Evolutionary conservation across 2,329 filamentous ascomycete species (phyloP).

Genomic region (Fusarium xylarioides): DNA sequence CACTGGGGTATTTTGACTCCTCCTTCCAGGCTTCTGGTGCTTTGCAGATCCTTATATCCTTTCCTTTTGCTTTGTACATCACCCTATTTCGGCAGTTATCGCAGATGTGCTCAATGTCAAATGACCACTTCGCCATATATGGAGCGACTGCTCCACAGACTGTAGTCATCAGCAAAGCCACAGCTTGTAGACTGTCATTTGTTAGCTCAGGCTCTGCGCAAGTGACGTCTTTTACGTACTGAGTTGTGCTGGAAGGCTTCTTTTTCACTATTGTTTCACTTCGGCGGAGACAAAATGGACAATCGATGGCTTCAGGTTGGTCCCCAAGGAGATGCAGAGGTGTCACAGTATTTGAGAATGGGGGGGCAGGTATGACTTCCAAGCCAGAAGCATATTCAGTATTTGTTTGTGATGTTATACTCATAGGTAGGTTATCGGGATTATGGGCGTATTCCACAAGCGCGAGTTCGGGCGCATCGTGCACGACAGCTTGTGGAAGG

Average conservation of each 20-base stretch:
- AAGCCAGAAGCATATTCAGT: background rate
- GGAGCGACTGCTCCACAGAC: background rate
- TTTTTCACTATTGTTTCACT: background rate
- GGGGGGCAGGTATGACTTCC: background rate
- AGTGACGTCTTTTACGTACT: background rate
- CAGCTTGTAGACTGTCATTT: background rate
- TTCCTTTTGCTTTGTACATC: background rate
- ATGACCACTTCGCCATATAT: constrained; percentile 1
- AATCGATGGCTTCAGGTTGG: background rate
- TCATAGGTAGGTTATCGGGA: background rate
- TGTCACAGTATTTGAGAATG: background rate
- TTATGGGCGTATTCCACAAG: background rate
- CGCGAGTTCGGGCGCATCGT: background rate
- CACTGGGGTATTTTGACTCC: background rate
- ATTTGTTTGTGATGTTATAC: background rate
- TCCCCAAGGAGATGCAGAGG: background rate
- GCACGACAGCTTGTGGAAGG: background rate
- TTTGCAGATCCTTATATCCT: background rate
- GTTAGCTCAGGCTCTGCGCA: background rate
- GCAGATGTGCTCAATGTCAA: background rate
- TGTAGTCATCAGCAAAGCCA: background rate
- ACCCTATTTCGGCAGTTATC: background rate
- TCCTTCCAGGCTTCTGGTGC: background rate
- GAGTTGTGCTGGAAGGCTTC: background rate
- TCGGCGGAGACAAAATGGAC: background rate